Evolutionary conservation across 2,329 filamentous ascomycete species (phyloP).

Genomic region (Exserohilum rostratum): DNA sequence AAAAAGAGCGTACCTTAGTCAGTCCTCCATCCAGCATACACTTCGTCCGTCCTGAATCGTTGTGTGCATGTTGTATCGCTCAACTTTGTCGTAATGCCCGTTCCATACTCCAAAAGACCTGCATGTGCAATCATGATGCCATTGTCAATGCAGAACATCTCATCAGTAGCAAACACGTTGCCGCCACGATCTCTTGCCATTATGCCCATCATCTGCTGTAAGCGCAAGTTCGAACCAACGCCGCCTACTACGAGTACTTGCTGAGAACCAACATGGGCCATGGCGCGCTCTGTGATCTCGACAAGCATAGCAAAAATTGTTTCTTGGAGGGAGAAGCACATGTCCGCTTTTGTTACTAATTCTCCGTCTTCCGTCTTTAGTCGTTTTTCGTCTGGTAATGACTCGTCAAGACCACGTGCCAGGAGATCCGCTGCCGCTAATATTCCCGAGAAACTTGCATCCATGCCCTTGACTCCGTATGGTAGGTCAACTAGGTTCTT

Average conservation of each 20-base stretch:
- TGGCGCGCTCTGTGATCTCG: slow-evolving; percentile 96
- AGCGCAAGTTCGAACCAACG: slow-evolving; percentile 89
- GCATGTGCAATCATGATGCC: slow-evolving; percentile 99
- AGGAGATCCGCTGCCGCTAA: slow-evolving; percentile 81
- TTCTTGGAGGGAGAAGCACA: slow-evolving; percentile 95
- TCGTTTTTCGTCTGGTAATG: slow-evolving; percentile 46
- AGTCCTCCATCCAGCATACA: slow-evolving; percentile 57
- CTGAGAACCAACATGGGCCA: slow-evolving; percentile 91
- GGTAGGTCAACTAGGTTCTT: slow-evolving; percentile 81
- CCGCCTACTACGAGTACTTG: slow-evolving; percentile 96
- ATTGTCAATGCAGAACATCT: slow-evolving; percentile 98
- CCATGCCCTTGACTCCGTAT: slow-evolving; percentile 98
- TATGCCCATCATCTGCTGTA: slow-evolving; percentile 98
- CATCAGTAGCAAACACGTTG: slow-evolving; percentile 91
- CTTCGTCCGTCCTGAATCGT: slow-evolving; percentile 58
- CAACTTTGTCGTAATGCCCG: slow-evolving; percentile 76
- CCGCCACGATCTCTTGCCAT: slow-evolving; percentile 92
- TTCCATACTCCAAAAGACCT: slow-evolving; percentile 82
- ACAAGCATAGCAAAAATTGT: slow-evolving; percentile 97
- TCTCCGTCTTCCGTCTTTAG: slow-evolving; percentile 57
- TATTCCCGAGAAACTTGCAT: slow-evolving; percentile 94
- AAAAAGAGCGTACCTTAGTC: slow-evolving; percentile 22
- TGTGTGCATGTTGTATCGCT: slow-evolving; percentile 76
- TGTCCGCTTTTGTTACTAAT: slow-evolving; percentile 75
- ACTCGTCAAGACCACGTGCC: slow-evolving; percentile 67